These are phyloP conservation scores for Microsporum audouinii DNA, from an alignment of 2,329 filamentous ascomycete species.

Conservation along the genomic window DNA sequence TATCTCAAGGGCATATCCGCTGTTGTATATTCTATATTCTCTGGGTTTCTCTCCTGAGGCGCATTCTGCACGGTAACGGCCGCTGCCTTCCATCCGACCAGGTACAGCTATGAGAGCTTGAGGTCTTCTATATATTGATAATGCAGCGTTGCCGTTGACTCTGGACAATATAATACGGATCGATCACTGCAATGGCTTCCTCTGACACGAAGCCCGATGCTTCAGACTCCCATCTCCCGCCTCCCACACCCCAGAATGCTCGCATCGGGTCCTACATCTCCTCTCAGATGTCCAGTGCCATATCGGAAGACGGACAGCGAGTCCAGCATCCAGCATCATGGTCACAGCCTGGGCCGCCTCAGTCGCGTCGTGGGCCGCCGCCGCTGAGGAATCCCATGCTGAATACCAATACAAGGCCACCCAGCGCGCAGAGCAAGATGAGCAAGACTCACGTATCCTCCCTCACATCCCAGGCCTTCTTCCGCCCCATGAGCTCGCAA, in stretches of 20 bases:
- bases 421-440: conserved; percentile 51
- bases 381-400: conserved; percentile 25
- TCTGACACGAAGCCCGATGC: background rate
- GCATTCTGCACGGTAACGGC: background rate
- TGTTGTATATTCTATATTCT: background rate
- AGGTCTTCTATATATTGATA: background rate
- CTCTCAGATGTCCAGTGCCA: conserved; percentile 57
- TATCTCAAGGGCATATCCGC: too few species aligned
- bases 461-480: conserved; percentile 81
- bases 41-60: background rate
- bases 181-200: conserved; percentile 9
- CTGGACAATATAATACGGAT: background rate
- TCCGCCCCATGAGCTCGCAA: conserved; percentile 92
- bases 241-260: conserved; percentile 11
- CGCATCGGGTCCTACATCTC: conserved; percentile 45
- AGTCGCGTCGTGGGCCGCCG: conserved; percentile 45
- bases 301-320: conserved; percentile 41
- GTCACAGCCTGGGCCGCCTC: conserved; percentile 40
- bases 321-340: conserved; percentile 28
- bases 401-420: conserved; percentile 25
- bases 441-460: conserved; percentile 83
- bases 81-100: background rate
- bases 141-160: background rate
- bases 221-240: background rate
- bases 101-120: background rate